Evolutionary conservation across 345 rosid genomes (phyloP), one percentile per base, ranked within the genome.

Genomic region (Hibiscus tridactylites): DNA sequence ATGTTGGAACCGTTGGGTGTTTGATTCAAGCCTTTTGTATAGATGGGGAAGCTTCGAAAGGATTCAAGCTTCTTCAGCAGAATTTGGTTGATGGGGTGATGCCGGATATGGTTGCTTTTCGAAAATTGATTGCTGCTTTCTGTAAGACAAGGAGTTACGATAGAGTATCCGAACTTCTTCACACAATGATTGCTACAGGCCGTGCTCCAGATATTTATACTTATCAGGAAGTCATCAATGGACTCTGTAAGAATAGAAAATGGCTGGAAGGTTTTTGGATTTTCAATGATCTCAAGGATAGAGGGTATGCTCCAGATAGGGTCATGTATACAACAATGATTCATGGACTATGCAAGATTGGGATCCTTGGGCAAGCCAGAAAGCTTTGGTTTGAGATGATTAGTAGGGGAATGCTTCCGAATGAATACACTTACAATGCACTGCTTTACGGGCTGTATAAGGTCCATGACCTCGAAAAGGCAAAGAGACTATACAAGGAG

Each of bases 301-400:
- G 88, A 78, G 88, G 89, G 56, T 82, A 87, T 81, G 67, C 53
- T n/a, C 83, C 80, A 0, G 74, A 85, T 75, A 71, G 73, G 24
- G 80, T 73, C 35, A 66, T 81, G 77, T 87, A 87, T 56, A 75
- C 79, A 15, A 87, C 85, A 5, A 69, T 87, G 79, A 81, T 87
- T 75, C 75, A 74, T 21, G 84, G 84, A 42, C 78, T 85, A 46
- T 82, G 86, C 44, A 8, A 75, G 71, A 68, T 65, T 12, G 79
- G 79, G 62, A 10, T 7, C 68, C 33, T 87, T 52, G 76, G 73
- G 72, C 70, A 79, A 33, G 86, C 88, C 21, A 73, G 68, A 69
- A 71, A 81, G 66, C 77, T 87, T 42, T 87, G 86, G 91, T 76
- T 73, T 75, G 88, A 85, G 76, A 85, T 87, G 42, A 37, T 6